Base-by-base conservation (phyloP, 2,329 filamentous ascomycete species). In the Lachnellula subtilissima region DNA sequence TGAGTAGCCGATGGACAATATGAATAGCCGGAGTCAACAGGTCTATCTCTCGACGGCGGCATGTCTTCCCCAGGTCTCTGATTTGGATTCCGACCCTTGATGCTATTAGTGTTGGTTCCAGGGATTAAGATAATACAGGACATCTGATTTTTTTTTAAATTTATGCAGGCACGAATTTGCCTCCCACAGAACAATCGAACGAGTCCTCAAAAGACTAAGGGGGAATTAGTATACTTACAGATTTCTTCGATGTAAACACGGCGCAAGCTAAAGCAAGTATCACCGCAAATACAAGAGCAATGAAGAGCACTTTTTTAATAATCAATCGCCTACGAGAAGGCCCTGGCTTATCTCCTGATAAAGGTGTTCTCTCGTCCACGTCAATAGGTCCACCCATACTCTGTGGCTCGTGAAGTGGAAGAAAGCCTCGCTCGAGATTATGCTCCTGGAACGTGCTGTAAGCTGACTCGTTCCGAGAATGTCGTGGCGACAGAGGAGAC, bases 371-470 rank as follows among this genome's bases (percentile, higher is more conserved):
- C 52, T 67, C 68, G 36, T 58, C 55, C 17, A 57, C 50, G 46
- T 60, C 53, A 2, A 40, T 43, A 32, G 64, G 62, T 14, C 54
- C 47, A n/a, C 66, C 66, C 66, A 69, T 69, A 57, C 65, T 67
- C 58, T 67, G 52, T 2, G 63, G 64, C 28, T 61, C 54, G n/a
- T 52, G 54, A 19, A 23, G 37, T 25, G 61, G 59, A 51, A 58
- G 43, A 12, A 54, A 50, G 7, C 58, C 62, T 50, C 57, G 43
- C 49, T 67, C 65, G 22, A 66, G 54, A 25, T 61, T 60, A 48
- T 65, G 42, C 25, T 64, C 59, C 43, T 59, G 45, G 25, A 69
- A 65, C 5, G 63, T 67, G 37, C 59, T 67, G 48, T 68, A 69
- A 8, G 51, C 55, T 46, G 45, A 46, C 9, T 52, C 52, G 28